Conservation (phyloP, 345 rosid species). For the Pseudoturritis turrita region DNA sequence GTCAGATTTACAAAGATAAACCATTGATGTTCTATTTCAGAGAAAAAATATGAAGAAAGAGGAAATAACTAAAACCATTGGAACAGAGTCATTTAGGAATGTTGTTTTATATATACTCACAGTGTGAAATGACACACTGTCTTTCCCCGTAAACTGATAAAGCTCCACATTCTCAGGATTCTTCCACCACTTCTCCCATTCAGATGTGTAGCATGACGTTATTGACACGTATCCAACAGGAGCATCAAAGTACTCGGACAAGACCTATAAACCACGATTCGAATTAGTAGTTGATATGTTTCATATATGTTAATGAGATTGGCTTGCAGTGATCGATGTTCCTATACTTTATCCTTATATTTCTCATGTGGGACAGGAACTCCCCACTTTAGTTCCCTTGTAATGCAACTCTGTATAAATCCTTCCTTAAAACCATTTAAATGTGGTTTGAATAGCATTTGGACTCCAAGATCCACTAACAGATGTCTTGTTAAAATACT, state of each 20-base stretch:
- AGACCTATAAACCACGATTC: conserved; percentile 51
- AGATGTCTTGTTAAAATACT: conserved; percentile 62
- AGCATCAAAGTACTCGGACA: conserved; percentile 99
- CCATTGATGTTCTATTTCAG: background rate
- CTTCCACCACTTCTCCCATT: conserved; percentile 99
- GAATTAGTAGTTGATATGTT: background rate
- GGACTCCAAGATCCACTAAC: conserved; percentile 93
- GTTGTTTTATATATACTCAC: conserved; percentile 41
- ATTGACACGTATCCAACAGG: conserved; percentile 95
- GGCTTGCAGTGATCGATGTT: background rate
- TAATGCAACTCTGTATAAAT: conserved; percentile 73
- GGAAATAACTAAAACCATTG: background rate
- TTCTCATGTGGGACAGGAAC: conserved; percentile 94
- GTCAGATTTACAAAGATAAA: background rate
- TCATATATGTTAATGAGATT: background rate
- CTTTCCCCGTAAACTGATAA: conserved; percentile 97
- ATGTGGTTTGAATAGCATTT: conserved; percentile 84
- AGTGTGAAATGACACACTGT: conserved; percentile 93
- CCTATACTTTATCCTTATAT: conserved; percentile 68
- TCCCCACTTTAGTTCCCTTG: conserved; percentile 99
- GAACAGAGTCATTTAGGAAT: background rate
- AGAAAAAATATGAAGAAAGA: background rate
- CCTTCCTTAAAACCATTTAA: conserved; percentile 92
- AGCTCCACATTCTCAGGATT: conserved; percentile 94
- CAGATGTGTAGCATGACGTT: conserved; percentile 85